phyloP scores from a whole-genome alignment of 2,329 filamentous ascomycete species.

The Hypoxylon sp. region DNA sequence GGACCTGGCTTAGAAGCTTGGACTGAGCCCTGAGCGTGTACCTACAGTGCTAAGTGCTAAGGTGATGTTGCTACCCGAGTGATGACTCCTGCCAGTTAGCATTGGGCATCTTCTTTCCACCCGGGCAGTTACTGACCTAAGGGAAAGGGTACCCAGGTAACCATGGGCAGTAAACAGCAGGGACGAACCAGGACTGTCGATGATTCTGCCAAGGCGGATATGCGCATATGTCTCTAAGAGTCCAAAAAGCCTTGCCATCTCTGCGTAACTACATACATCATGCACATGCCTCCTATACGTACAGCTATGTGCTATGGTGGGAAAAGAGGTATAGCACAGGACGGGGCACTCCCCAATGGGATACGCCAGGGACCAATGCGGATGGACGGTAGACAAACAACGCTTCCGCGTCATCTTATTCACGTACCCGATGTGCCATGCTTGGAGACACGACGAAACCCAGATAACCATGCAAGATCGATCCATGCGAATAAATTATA shows the following conservation, averaged over 20 bases:
- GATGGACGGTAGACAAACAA: constrained; percentile 24
- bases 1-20: too few species aligned
- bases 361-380: background rate
- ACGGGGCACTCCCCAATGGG: background rate
- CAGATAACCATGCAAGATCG: background rate
- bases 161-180: constrained; percentile 15
- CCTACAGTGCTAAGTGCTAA: background rate
- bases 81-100: constrained; percentile 8
- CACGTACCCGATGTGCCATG: background rate
- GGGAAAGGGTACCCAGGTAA: too few species aligned
- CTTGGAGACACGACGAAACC: background rate
- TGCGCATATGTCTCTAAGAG: constrained; percentile 29
- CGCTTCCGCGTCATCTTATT: background rate
- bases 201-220: constrained; percentile 38
- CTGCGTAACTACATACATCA: constrained; percentile 25
- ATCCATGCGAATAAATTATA: background rate
- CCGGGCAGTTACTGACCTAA: too few species aligned
- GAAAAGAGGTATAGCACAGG: background rate
- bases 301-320: constrained; percentile 9
- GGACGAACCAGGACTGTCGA: constrained; percentile 13
- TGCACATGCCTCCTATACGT: too few species aligned
- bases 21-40: background rate
- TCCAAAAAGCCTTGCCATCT: constrained; percentile 31
- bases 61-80: constrained; percentile 7
- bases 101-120: too few species aligned